Evolutionary conservation across 179 eudicot species (phyloP).

Genomic region (Spinacia oleracea): DNA sequence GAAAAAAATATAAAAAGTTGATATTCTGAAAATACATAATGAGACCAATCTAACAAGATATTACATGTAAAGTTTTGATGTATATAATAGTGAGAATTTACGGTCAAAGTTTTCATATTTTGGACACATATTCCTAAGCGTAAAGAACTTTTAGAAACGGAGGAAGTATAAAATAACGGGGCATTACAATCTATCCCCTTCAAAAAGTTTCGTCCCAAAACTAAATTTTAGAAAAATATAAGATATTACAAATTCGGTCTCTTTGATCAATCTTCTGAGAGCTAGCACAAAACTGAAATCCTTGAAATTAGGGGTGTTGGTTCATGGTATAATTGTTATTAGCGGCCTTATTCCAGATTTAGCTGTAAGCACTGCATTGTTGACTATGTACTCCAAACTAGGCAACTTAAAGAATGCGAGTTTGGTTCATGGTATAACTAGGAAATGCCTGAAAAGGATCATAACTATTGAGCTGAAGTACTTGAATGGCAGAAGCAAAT

Average conservation of each 20-base stretch:
- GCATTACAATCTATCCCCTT: too few species aligned
- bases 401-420: conserved; percentile 27
- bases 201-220: too few species aligned
- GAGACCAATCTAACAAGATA: too few species aligned
- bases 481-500: conserved; percentile 36
- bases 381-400: conserved; percentile 38
- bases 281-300: conserved; percentile 34
- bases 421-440: conserved; percentile 39
- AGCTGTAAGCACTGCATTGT: conserved; percentile 37
- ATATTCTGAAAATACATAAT: too few species aligned
- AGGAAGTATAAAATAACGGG: too few species aligned
- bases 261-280: conserved; percentile 37
- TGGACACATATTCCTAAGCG: too few species aligned
- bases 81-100: too few species aligned
- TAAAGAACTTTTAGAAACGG: too few species aligned
- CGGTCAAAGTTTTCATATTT: too few species aligned
- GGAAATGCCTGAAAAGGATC: conserved; percentile 35
- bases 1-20: too few species aligned
- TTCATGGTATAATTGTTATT: conserved; percentile 33
- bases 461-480: conserved; percentile 32
- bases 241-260: conserved; percentile 27
- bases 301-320: conserved; percentile 27
- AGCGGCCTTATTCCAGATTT: conserved; percentile 30
- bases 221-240: too few species aligned
- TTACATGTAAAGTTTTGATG: too few species aligned